Base-by-base conservation (phyloP, 805 yeast genomes). In the Scheffersomyces spartinae region DNA sequence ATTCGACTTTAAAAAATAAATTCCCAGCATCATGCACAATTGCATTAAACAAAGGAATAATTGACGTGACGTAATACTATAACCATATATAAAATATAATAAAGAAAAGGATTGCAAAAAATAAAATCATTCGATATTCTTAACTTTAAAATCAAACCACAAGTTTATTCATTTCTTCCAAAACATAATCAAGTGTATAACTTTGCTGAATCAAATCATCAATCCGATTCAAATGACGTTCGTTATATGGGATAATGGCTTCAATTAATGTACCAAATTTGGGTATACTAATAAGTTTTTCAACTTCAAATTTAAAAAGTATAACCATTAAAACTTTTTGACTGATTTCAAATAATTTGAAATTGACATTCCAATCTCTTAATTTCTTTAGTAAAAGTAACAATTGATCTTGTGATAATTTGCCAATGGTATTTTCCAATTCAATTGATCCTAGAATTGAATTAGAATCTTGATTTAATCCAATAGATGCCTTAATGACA, bases 301-400 rank as follows among this genome's bases (percentile, higher is more conserved):
- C 72, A 16, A 77, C 57, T 12, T 65, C 56, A 38, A 71, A 71
- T 24, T 59, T 61, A 21, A 56, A 52, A 31, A 91, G 55, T 17
- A 88, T 52, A 13, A 81, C 75, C 35, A 70, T 64, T 26, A 88
- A 62, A 21, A 85, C 54, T 30, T 72, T 74, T 52, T 88, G 98
- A 8, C 95, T 81, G 29, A 83, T 68, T 26, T 68, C 72, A 43
- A 82, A 82, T 18, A 83, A 74, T 42, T 74, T 72, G 27, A 82
- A 79, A 49, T 84, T 88, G 23, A 93, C 77, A 48, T 91, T 91
- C 99, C 99, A 91, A 45, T 84, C 94, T 40, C 96, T 71, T 12
- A 86, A 63, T 41, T 94, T 74, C 42, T 71, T 70, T 48, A 91
- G 67, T 13, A 91, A 49, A 8, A 59, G 45, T 21, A 65, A 39